A percentile compares a stretch with the other conserved stretches of the same genome.
These are phyloP conservation scores for Aspergillus eucalypticola DNA, from an alignment of 2,329 filamentous ascomycete genomes.

Conservation along the genomic window DNA sequence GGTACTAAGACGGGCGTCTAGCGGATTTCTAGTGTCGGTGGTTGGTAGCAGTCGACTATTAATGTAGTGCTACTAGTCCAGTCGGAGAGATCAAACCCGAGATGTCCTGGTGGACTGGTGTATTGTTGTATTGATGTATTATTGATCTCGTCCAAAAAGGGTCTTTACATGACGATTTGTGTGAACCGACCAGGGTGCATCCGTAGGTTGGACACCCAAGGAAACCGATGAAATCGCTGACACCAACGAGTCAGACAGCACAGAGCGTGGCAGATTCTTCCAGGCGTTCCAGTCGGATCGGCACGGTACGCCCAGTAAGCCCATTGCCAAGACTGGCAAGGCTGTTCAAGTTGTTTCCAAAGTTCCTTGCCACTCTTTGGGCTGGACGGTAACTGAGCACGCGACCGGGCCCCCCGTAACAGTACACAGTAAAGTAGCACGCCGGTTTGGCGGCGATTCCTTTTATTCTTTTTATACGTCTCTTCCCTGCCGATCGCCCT, in stretches of 20 bases:
- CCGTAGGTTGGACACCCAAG: background rate
- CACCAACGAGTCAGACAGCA: background rate
- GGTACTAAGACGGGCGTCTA: conserved; percentile 1
- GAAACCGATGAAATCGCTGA: background rate
- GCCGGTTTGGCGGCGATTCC: background rate
- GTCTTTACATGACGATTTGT: no score
- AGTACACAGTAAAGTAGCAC: no score
- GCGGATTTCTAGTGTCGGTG: background rate
- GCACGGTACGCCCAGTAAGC: conserved; percentile 3
- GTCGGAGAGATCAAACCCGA: no score
- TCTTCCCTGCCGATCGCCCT: conserved; percentile 7
- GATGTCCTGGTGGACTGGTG: no score
- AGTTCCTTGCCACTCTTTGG: background rate
- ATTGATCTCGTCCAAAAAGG: no score
- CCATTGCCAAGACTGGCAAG: conserved; percentile 10
- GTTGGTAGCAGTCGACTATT: background rate
- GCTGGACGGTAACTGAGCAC: conserved; percentile 7
- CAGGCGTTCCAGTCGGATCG: conserved; percentile 4
- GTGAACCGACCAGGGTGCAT: background rate
- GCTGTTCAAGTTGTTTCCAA: background rate
- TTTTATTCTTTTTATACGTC: conserved; percentile 7
- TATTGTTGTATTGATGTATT: no score
- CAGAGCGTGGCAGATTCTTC: background rate
- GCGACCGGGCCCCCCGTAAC: background rate
- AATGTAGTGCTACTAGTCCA: no score